Evolutionary conservation across 1,284 basidiomycete genomes (phyloP).

Genomic region (Takashimella tepidaria): DNA sequence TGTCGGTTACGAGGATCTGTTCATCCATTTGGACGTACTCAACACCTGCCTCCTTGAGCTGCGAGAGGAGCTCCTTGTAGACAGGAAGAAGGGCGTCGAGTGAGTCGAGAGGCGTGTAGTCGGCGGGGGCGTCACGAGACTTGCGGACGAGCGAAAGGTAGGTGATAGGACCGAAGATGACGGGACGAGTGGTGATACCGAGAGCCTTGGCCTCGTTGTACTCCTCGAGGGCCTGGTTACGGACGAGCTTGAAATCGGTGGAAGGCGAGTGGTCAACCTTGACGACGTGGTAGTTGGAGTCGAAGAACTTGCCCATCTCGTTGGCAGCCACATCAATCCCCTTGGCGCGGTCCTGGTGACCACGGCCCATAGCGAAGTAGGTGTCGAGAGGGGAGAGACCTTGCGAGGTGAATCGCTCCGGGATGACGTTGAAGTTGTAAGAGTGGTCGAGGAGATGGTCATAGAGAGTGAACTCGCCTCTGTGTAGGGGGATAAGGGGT

Average conservation of each 20-base stretch:
- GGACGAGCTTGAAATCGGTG: slow-evolving; percentile 90
- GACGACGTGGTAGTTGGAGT: slow-evolving; percentile 99
- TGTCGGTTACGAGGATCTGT: slow-evolving; percentile 91
- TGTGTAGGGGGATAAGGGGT: slow-evolving; percentile 43
- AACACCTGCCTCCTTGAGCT: slow-evolving; percentile 89
- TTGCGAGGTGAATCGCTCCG: slow-evolving; percentile 85
- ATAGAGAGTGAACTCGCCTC: slow-evolving; percentile 97
- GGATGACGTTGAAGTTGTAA: slow-evolving; percentile 93
- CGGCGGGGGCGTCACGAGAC: slow-evolving; percentile 73
- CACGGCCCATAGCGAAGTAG: slow-evolving; percentile 99
- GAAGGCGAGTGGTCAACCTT: slow-evolving; percentile 92
- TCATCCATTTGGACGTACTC: slow-evolving; percentile 97
- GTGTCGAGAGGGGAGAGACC: slow-evolving; percentile 87
- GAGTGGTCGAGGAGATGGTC: slow-evolving; percentile 99
- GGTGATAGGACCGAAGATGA: slow-evolving; percentile 91
- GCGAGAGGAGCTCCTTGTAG: slow-evolving; percentile 85
- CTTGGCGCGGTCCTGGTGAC: slow-evolving; percentile 75
- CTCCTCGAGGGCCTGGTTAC: slow-evolving; percentile 92
- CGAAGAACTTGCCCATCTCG: slow-evolving; percentile 99
- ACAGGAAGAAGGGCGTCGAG: slow-evolving; percentile 85
- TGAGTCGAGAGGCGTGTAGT: slow-evolving; percentile 87
- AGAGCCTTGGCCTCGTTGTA: slow-evolving; percentile 91
- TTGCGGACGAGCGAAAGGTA: slow-evolving; percentile 93
- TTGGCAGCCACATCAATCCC: slow-evolving; percentile 95
- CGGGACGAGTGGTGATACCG: slow-evolving; percentile 89